Base-by-base conservation (phyloP, 2,329 filamentous ascomycete species). In the Phaeosphaeriaceae sp. region DNA sequence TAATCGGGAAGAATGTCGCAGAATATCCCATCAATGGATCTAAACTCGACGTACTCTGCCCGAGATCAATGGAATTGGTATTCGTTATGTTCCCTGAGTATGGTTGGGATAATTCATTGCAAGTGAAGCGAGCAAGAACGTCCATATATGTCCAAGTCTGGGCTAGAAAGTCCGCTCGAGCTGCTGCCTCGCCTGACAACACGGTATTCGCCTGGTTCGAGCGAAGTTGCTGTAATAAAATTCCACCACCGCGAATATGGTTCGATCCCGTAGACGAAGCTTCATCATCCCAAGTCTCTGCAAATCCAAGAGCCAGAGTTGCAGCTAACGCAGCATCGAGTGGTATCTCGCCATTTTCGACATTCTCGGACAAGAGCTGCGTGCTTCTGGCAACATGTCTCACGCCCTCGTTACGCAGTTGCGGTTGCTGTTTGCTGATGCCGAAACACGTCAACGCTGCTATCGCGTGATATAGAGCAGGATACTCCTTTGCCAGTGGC, bases 71-170 rank as follows among this genome's bases (percentile, higher is more conserved):
- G 31, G 13, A 36, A 3, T 36, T 11, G 31, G 31, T 11, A 36
- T 36, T 36, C 13, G 3, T 11, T 71, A 75, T 52, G 27, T 60
- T 59, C n/a, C 70, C 66, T 53, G 85, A 81, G 62, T 85, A 81
- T 46, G 80, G 31, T 11, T 36, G 79, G 2, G 85, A 84, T 22
- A 84, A 82, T 47, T 84, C 82, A 56, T 85, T 82, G 7, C 86
- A 86, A 0, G 88, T 90, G 45, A 91, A 78, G 15, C 88, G 83
- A n/a, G 88, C 86, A 58, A 91, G 87, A 22, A 89, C 88, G 71
- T 90, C 88, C 84, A 90, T 88, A 66, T 91, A 91, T 9, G 90
- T 82, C 85, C 86, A 91, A 4, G 86, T 87, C 68, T 89, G 90
- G 73, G 86, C 88, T 17, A 91, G 77, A 66, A 91, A 91, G 48